Conservation (phyloP, 768 basidiomycete genomes). For the Suillus alpinus region DNA sequence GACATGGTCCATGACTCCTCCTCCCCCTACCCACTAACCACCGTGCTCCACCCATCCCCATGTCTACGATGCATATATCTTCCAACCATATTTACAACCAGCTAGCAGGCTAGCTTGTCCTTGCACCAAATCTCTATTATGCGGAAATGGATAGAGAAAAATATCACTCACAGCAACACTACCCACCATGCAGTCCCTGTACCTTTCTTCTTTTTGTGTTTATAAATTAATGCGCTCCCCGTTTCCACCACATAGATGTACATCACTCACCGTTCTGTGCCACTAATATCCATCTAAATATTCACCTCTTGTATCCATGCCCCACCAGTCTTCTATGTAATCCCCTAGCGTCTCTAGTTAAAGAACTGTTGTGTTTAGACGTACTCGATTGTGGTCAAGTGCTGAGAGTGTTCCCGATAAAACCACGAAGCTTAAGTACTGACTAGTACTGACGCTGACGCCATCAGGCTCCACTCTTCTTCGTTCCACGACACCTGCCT, state of each 20-base stretch:
- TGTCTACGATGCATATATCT: background rate
- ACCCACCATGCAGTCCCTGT: background rate
- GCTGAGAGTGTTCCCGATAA: background rate
- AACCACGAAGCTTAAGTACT: background rate
- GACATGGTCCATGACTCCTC: background rate
- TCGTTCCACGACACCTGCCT: constrained; percentile 6
- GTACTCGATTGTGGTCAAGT: background rate
- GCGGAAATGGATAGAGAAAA: constrained; percentile 1
- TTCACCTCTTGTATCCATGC: constrained; percentile 8
- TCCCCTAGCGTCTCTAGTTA: background rate
- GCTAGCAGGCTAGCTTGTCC: background rate
- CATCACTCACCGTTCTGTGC: background rate
- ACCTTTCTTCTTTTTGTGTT: background rate
- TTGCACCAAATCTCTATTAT: constrained; percentile 8
- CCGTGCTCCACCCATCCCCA: background rate
- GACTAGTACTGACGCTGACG: background rate
- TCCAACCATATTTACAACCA: background rate
- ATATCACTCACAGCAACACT: constrained; percentile 12
- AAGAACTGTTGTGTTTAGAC: background rate
- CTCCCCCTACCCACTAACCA: background rate
- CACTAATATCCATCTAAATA: background rate
- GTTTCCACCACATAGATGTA: constrained; percentile 2
- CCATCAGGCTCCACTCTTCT: constrained; percentile 6
- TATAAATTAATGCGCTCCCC: constrained; percentile 2
- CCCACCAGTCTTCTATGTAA: constrained; percentile 5